phyloP scores from a whole-genome alignment of 2,329 filamentous ascomycete species.

The Aspergillus sojae region DNA sequence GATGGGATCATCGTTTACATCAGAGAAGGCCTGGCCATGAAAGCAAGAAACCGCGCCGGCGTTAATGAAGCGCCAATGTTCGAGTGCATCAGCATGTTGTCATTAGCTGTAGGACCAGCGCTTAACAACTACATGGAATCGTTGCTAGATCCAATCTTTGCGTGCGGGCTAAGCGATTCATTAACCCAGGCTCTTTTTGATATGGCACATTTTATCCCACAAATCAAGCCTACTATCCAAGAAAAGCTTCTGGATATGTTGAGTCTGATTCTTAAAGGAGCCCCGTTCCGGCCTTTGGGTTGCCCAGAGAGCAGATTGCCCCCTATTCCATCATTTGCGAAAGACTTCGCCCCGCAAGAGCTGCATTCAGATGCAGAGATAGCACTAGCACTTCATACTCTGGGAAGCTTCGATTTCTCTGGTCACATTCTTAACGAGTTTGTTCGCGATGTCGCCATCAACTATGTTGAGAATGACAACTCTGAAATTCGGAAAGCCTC shows the following conservation, averaged over 20 bases:
- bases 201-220: slow-evolving; percentile 98
- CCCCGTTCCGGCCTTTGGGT: slow-evolving; percentile 88
- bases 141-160: slow-evolving; percentile 92
- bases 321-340: slow-evolving; percentile 79
- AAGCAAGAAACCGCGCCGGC: slow-evolving; percentile 65
- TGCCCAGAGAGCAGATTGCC: slow-evolving; percentile 85
- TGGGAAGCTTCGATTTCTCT: slow-evolving; percentile 96
- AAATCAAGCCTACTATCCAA: slow-evolving; percentile 89
- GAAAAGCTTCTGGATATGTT: slow-evolving; percentile 92
- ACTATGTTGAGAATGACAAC: slow-evolving; percentile 96
- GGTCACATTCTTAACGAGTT: slow-evolving; percentile 95
- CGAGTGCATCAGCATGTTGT: slow-evolving; percentile 95
- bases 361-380: slow-evolving; percentile 85
- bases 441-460: slow-evolving; percentile 95
- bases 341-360: slow-evolving; percentile 83
- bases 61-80: slow-evolving; percentile 77
- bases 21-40: slow-evolving; percentile 81
- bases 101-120: slow-evolving; percentile 92
- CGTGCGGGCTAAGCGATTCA: slow-evolving; percentile 89
- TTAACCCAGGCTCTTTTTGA: slow-evolving; percentile 94
- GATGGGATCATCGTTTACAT: slow-evolving; percentile 94
- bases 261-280: slow-evolving; percentile 88
- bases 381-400: slow-evolving; percentile 86
- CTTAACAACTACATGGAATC: slow-evolving; percentile 98
- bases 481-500: slow-evolving; percentile 91